A percentile compares a stretch with the other conserved stretches of the same genome.
phyloP scores from a whole-genome alignment of 208 protist species.

The Trypanosoma conorhini region DNA sequence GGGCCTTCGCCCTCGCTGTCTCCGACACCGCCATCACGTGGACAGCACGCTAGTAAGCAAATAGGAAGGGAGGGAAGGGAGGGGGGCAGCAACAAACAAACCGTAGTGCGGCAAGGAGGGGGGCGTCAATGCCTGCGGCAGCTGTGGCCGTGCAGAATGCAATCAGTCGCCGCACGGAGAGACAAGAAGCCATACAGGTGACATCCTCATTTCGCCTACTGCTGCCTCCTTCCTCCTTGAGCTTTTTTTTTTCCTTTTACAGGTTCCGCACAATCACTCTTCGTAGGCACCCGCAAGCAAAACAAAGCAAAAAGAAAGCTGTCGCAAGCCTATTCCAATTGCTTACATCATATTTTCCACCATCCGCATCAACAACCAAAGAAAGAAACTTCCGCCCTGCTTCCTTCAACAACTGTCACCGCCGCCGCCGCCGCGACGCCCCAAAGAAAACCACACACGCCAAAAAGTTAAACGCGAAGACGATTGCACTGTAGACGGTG shows the following conservation, averaged over 20 bases:
- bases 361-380: not conserved
- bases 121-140: not conserved
- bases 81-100: not conserved
- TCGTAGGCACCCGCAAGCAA: not conserved
- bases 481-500: slow-evolving; percentile 7
- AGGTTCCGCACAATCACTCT: not conserved
- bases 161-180: not conserved
- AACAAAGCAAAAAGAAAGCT: not conserved
- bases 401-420: not conserved
- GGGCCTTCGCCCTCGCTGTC: slow-evolving; percentile 23
- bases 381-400: not conserved
- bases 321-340: not conserved
- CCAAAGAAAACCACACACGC: slow-evolving; percentile 12
- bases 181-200: not conserved
- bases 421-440: not conserved
- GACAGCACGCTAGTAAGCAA: not conserved
- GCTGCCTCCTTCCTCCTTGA: not conserved
- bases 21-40: slow-evolving; percentile 20
- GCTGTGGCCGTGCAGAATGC: not conserved
- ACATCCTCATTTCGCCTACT: not conserved
- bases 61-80: not conserved
- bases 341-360: not conserved
- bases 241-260: too few species aligned
- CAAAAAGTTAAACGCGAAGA: slow-evolving; percentile 3
- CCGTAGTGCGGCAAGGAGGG: not conserved